phyloP scores from a whole-genome alignment of 2,329 filamentous ascomycete genomes.

The Verticillium albo-atrum region DNA sequence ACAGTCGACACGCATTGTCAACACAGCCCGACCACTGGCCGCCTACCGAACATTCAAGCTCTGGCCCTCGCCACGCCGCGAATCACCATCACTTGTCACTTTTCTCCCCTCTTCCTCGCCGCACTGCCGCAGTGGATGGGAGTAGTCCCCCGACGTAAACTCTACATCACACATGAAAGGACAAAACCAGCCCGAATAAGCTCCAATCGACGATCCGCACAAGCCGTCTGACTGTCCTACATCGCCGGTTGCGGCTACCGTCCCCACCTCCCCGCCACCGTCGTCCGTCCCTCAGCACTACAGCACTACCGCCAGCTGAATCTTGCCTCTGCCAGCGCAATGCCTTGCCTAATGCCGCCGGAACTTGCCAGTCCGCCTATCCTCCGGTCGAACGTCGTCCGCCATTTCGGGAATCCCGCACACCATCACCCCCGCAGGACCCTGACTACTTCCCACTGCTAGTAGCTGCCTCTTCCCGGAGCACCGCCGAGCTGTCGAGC shows the following conservation, averaged over 20 bases:
- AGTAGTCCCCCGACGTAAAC: background rate
- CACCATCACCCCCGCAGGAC: no score
- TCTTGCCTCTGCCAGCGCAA: background rate
- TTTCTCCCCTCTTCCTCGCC: background rate
- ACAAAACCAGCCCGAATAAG: background rate
- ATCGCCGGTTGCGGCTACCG: background rate
- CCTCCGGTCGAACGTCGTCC: no score
- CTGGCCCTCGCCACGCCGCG: background rate
- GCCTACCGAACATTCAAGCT: background rate
- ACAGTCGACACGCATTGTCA: background rate
- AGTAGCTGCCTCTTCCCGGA: background rate
- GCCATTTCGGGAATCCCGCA: no score
- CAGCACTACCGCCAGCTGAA: background rate
- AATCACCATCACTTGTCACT: background rate
- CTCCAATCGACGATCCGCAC: background rate
- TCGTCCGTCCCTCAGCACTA: background rate
- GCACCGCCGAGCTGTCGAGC: background rate
- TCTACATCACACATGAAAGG: background rate
- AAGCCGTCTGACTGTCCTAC: background rate
- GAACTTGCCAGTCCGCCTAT: background rate
- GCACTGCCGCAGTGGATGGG: background rate
- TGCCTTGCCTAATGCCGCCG: background rate
- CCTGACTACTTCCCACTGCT: background rate
- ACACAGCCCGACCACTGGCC: background rate
- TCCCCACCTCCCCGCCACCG: background rate